phyloP scores from a whole-genome alignment of 176 grass and related monocot genomes.

The Carex cristatella region DNA sequence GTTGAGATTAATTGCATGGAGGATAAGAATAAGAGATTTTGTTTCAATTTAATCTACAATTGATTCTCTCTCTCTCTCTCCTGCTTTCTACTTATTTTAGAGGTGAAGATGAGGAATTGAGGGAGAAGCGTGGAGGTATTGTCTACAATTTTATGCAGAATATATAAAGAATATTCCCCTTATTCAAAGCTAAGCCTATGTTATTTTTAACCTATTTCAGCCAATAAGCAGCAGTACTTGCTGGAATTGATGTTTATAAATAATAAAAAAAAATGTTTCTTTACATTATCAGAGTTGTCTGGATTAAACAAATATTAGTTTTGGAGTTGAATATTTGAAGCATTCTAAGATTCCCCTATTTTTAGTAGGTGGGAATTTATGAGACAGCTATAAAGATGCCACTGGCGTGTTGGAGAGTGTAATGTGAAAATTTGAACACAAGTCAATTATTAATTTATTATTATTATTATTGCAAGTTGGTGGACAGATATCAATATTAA shows the following conservation, averaged over 20 bases:
- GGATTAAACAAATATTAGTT: not conserved
- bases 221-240: not conserved
- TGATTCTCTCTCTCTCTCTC: not conserved
- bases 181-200: not conserved
- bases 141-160: not conserved
- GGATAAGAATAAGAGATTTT: not conserved
- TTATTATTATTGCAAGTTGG: not conserved
- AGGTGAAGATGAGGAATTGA: not conserved
- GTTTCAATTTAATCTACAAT: not conserved
- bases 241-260: not conserved
- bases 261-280: not conserved
- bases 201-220: not conserved
- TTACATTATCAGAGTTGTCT: not conserved
- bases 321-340: not conserved
- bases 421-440: not conserved
- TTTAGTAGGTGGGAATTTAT: slow-evolving; percentile 1
- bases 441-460: slow-evolving; percentile 12
- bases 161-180: not conserved
- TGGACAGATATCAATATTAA: not conserved
- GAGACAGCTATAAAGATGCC: not conserved
- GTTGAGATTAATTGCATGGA: not conserved
- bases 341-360: not conserved
- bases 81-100: not conserved
- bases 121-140: not conserved
- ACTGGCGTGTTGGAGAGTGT: not conserved